Evolutionary conservation across 306 rosid species (phyloP), one percentile per base, ranked within the genome.

Genomic region (Begonia masoniana): DNA sequence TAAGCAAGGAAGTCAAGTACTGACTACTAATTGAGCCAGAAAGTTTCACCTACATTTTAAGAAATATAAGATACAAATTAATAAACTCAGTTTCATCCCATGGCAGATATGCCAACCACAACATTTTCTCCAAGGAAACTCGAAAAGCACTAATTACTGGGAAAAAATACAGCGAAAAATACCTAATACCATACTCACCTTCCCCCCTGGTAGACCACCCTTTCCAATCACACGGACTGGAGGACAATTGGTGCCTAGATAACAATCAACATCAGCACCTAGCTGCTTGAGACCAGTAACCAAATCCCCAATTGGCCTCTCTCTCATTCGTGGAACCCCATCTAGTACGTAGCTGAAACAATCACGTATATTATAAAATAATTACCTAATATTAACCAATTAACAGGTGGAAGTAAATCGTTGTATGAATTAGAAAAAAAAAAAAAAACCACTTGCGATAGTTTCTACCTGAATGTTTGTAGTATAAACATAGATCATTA

Each of bases 311-410:
- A 92, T 92, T 6, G 99, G 99, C 15, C 99, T 79, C 82, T 92
- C 99, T 77, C 99, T 92, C 99, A 92, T 92, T 66, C 99, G 86
- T 9, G 99, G 96, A 7, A 87, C 94, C 59, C 99, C 99, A 62
- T 92, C 99, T 60, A 92, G 99, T 60, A 92, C 39, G 54, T 79
- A 92, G 68, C 99, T 92, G 83, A 74, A 72, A 66, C 58, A 66
- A 31, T 31, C 39, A 31, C 39, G 3, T 31, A 21, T 31, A 31
- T 31, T 31, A 31, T 31, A 31, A 31, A 31, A 31, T 31, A 31
- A 6, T 31, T 31, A 31, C 9, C 39, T 31, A 31, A 31, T 5
- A 31, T 31, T 7, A 31, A 31, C 39, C 7, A 31, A 6, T 1
- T 31, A 31, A 31, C 7, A 5, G 39, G 39, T 31, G 39, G 39